A percentile compares a stretch with the other conserved stretches of the same genome.
These are phyloP conservation scores for Cyberlindnera americana DNA, from an alignment of 805 yeast genomes.

Conservation along the genomic window DNA sequence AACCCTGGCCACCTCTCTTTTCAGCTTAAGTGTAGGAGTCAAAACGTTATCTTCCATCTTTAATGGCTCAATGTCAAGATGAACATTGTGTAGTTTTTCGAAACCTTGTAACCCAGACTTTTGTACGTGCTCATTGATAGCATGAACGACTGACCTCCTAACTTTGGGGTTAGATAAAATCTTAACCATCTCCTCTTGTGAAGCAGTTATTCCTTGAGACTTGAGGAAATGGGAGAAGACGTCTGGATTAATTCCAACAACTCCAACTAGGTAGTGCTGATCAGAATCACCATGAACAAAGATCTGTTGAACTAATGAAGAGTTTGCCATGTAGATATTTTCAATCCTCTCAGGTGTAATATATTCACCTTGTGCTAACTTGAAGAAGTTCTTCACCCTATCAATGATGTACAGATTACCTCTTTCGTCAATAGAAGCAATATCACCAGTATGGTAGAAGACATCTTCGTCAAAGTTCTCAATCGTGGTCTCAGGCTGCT, in stretches of 20 bases:
- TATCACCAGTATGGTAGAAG: conserved; percentile 61
- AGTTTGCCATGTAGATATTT: conserved; percentile 47
- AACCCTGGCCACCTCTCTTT: conserved; percentile 41
- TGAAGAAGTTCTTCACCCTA: conserved; percentile 65
- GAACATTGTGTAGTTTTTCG: conserved; percentile 56
- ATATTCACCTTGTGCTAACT: conserved; percentile 53
- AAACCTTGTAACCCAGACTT: conserved; percentile 47
- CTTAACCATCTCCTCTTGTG: conserved; percentile 12
- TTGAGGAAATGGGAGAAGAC: conserved; percentile 12
- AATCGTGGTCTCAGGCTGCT: conserved; percentile 45
- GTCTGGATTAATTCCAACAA: conserved; percentile 50
- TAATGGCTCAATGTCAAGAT: conserved; percentile 55
- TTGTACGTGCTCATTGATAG: conserved; percentile 37
- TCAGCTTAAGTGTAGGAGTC: conserved; percentile 65
- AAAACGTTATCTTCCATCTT: conserved; percentile 54
- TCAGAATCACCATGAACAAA: conserved; percentile 64
- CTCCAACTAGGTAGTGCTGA: conserved; percentile 48
- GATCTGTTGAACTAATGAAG: conserved; percentile 50
- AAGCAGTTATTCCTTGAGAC: conserved; percentile 6
- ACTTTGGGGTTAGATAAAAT: conserved; percentile 10
- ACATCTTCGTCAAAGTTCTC: conserved; percentile 42
- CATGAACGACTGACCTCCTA: conserved; percentile 31
- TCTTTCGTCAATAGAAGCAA: conserved; percentile 35
- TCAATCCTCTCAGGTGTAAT: conserved; percentile 66
- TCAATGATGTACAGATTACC: conserved; percentile 47